These are phyloP conservation scores for Penicillium sp. DNA, from an alignment of 2,329 filamentous ascomycete genomes.

Conservation along the genomic window DNA sequence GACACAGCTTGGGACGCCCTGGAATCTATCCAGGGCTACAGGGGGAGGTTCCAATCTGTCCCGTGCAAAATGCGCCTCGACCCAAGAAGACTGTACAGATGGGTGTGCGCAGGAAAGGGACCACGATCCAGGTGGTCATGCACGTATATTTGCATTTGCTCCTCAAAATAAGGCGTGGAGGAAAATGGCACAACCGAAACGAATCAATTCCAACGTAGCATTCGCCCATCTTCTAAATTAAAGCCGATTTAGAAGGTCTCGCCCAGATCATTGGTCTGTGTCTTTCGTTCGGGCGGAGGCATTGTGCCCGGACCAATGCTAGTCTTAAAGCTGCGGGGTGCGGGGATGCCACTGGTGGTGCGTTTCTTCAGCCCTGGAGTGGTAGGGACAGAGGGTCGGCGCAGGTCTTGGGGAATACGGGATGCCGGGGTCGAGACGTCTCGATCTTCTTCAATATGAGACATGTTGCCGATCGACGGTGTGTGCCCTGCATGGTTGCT, in stretches of 20 bases:
- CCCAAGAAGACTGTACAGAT: slow-evolving; percentile 10
- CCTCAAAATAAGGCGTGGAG: slow-evolving; percentile 1
- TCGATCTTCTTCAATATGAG: slow-evolving; percentile 50
- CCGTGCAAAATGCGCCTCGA: neutral
- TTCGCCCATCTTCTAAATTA: no score
- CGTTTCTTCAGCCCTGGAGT: slow-evolving; percentile 47
- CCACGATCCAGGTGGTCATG: slow-evolving; percentile 15
- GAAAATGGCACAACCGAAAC: neutral
- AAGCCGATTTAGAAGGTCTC: slow-evolving; percentile 48
- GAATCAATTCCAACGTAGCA: no score
- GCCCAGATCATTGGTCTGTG: slow-evolving; percentile 51
- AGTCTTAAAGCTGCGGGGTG: slow-evolving; percentile 37
- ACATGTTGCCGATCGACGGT: slow-evolving; percentile 52
- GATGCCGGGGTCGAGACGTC: slow-evolving; percentile 43
- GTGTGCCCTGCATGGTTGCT: slow-evolving; percentile 54
- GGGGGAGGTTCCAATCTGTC: neutral
- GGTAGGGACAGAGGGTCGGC: slow-evolving; percentile 44
- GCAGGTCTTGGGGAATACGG: slow-evolving; percentile 29
- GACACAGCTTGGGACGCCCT: slow-evolving; percentile 36
- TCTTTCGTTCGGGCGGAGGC: slow-evolving; percentile 44
- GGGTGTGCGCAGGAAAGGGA: slow-evolving; percentile 1
- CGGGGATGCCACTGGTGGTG: slow-evolving; percentile 46
- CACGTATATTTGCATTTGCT: slow-evolving; percentile 6
- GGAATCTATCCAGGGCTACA: slow-evolving; percentile 16
- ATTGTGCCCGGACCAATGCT: slow-evolving; percentile 42